Conservation (phyloP, 73 alveolate genomes). For the Symbiodinium natans region DNA sequence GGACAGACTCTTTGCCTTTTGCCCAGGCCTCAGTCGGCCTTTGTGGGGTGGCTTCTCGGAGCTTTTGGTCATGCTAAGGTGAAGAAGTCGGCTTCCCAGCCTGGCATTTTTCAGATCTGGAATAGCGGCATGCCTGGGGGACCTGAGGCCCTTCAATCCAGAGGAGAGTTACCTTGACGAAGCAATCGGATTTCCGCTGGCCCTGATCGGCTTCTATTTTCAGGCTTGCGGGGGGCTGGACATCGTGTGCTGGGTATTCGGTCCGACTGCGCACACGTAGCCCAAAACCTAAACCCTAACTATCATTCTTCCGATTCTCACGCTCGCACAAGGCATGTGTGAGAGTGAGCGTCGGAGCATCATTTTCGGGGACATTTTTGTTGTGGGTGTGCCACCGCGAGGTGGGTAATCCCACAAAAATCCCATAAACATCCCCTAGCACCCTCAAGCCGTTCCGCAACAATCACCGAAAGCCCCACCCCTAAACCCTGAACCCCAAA, state of each 20-base stretch:
- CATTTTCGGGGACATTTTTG: too few relatives aligned
- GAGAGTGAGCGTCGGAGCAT: too few relatives aligned
- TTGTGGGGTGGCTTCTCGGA: not conserved
- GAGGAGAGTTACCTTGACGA: slow-evolving; percentile 81
- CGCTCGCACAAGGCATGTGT: too few relatives aligned
- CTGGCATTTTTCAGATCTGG: too few relatives aligned
- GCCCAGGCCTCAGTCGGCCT: not conserved
- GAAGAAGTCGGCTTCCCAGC: not conserved
- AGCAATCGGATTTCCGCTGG: slow-evolving; percentile 56
- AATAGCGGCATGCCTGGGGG: not conserved
- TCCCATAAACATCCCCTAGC: too few relatives aligned
- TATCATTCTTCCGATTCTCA: not conserved
- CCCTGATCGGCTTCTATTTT: slow-evolving; percentile 62
- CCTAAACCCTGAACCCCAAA: too few relatives aligned
- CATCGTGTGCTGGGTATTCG: not conserved
- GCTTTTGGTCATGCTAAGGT: not conserved
- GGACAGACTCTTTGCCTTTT: slow-evolving; percentile 41
- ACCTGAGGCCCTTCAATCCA: slow-evolving; percentile 43
- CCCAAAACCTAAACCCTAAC: not conserved
- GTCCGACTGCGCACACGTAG: too few relatives aligned
- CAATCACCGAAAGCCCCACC: too few relatives aligned
- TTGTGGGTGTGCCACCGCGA: too few relatives aligned
- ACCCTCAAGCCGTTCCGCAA: too few relatives aligned
- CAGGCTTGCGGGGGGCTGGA: slow-evolving; percentile 21
- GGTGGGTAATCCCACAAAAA: too few relatives aligned